These are phyloP conservation scores for Termitomyces sp. DNA, from an alignment of 768 basidiomycete genomes.

Conservation along the genomic window DNA sequence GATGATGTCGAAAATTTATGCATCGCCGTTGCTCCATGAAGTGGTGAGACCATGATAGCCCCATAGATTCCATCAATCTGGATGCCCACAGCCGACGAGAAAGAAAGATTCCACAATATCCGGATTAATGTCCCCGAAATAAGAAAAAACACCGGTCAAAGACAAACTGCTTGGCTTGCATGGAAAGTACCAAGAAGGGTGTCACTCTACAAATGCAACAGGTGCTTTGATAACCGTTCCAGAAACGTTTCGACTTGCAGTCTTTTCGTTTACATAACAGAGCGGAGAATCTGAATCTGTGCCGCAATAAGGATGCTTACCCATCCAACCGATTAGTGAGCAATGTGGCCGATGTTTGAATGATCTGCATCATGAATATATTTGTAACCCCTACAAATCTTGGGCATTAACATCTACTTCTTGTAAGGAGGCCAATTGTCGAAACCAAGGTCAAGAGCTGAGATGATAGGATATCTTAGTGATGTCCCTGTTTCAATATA, in stretches of 20 bases:
- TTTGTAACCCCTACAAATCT: not conserved
- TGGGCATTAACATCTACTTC: not conserved
- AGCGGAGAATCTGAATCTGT: not conserved
- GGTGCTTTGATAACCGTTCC: not conserved
- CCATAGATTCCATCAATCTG: not conserved
- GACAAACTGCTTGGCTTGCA: not conserved
- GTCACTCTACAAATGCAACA: not conserved
- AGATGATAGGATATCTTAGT: slow-evolving; percentile 3
- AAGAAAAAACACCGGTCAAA: not conserved
- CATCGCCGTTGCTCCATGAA: not conserved
- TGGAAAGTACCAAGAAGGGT: not conserved
- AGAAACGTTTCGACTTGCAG: not conserved
- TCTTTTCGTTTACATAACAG: not conserved
- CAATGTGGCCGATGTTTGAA: too few species aligned
- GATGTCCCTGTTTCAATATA: not conserved
- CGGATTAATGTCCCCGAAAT: not conserved
- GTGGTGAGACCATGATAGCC: not conserved
- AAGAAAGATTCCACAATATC: not conserved
- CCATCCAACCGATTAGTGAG: not conserved
- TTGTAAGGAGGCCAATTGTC: slow-evolving; percentile 50
- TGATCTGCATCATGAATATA: not conserved
- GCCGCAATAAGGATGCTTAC: not conserved
- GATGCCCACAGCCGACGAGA: not conserved
- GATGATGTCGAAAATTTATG: not conserved
- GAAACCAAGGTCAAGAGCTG: slow-evolving; percentile 65